Evolutionary conservation across 164 flowering plant species (phyloP), one percentile per base, ranked within the genome.

Genomic region (Nymphaea colorata): DNA sequence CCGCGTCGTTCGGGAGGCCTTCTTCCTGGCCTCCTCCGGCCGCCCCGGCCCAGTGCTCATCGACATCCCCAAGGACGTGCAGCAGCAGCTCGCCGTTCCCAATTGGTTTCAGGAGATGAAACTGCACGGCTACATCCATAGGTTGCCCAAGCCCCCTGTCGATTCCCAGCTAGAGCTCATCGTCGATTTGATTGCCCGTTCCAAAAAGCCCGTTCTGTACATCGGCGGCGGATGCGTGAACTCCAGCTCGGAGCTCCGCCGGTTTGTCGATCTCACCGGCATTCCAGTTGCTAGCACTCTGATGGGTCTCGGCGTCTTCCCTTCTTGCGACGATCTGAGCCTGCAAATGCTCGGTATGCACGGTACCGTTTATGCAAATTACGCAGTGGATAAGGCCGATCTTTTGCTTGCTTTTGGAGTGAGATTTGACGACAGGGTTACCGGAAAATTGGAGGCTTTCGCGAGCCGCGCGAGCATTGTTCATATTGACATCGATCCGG

Each of bases 191-290:
- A 61, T 61, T 61, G 6, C 41, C 6, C 25, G 63, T 45, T 76
- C 86, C 0, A 86, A 82, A 74, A 86, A 71, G 41, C 93, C 90
- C 0, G 82, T 84, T 47, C 69, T 87, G 67, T 86, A 86, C 75
- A 87, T 86, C 41, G 90, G 88, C 6, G 93, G 88, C 15, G 90
- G 93, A 62, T 84, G 88, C 73, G 67, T 87, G 86, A 83, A 84
- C 25, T 82, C 88, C 0, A 83, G 86, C 42, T 78, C 76, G 53
- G 87, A 84, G 71, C 74, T 86, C 71, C 71, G 80, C 45, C 75
- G 73, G 45, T 86, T 88, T 62, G 86, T 86, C 17, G 84, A 77
- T 72, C 72, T 83, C 5, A 88, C 93, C 0, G 90, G 89, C 5
- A 81, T 88, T 12, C 93, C 90, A 0, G 86, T 88, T 2, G 85